Percentiles rank a stretch among this genome's conserved stretches.
Conservation (phyloP, 768 basidiomycete species). For the Hypholoma fasciculare region DNA sequence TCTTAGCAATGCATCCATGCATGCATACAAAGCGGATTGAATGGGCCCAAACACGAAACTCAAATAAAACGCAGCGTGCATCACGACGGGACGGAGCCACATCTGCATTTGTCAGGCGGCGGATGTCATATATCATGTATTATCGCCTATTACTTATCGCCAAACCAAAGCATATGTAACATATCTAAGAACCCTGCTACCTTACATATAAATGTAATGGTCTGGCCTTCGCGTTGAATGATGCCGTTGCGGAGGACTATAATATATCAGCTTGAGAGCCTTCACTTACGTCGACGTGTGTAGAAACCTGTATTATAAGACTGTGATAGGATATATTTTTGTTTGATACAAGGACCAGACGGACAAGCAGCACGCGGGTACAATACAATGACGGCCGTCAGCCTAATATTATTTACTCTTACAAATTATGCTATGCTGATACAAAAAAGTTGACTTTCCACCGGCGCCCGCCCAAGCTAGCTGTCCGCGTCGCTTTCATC, state of each 20-base stretch:
- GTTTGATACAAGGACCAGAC: no score
- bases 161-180: no score
- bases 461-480: neutral
- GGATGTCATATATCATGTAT: no score
- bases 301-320: no score
- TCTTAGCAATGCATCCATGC: no score
- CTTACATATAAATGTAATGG: neutral
- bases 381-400: neutral
- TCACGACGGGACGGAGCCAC: neutral
- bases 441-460: neutral
- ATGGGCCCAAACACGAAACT: neutral
- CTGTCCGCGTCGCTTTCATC: slow-evolving; percentile 18
- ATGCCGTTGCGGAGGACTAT: neutral
- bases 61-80: neutral
- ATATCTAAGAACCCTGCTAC: no score
- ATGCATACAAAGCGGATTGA: neutral
- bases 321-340: no score
- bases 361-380: neutral
- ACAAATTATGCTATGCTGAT: neutral
- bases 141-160: no score
- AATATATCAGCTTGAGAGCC: neutral
- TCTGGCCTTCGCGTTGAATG: neutral
- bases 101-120: neutral
- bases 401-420: neutral
- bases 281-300: no score